Evolutionary conservation across 805 yeast genomes (phyloP), one percentile per base, ranked within the genome.

Genomic region (Saccharomycopsis olivae): DNA sequence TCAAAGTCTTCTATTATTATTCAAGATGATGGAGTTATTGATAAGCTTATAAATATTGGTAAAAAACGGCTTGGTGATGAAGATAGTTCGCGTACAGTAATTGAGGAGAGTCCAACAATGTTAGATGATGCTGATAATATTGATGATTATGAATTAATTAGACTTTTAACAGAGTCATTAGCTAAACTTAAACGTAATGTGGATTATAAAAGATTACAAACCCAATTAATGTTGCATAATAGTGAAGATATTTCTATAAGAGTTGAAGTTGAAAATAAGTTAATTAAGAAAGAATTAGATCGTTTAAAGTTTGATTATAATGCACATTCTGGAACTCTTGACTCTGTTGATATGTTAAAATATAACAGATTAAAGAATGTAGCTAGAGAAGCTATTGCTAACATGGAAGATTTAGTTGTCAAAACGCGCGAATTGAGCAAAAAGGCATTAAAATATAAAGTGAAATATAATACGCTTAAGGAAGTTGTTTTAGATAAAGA

Each of bases 231-330:
- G 16, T 36, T 32, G n/a, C 39, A 38, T 19, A 45, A 33, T 33
- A 41, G 21, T 20, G 31, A 35, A 27, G 46, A 42, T 23, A 20
- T 35, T 9, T 20, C 21, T n/a, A 33, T 31, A n/a, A 32, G 74
- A 15, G 59, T 60, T 41, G 70, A 68, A 47, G 75, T 69, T 14
- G 75, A 69, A 47, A 59, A 57, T 36, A 60, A 55, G 36, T 51
- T 70, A n/a, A 69, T 25, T 71, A 68, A 49, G 64, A 68, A n/a
- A 69, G 70, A 45, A 55, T 62, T 36, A 27, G 35, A 34, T 6
- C 25, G 37, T 10, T 9, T 38, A 15, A 40, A 40, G 25, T 25
- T 19, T 29, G 40, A 40, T 20, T 25, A 33, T 21, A 35, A 13
- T 3, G 30, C 29, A 30, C 38, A 27, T 15, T 33, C 30, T 23